These are phyloP conservation scores for Apiospora arundinis DNA, from an alignment of 2,329 filamentous ascomycete species.

Conservation along the genomic window DNA sequence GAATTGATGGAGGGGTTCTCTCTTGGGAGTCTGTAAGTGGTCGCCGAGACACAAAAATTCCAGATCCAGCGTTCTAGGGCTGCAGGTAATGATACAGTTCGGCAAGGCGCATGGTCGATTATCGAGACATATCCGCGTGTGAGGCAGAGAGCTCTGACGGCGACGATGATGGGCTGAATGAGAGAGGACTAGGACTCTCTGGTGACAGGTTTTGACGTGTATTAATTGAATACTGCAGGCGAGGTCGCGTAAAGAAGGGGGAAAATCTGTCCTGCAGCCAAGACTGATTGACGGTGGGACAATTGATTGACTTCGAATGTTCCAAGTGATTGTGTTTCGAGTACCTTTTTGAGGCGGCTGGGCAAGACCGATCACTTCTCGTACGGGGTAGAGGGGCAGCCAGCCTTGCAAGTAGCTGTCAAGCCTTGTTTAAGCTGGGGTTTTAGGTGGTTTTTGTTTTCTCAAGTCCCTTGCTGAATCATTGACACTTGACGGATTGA, in stretches of 20 bases:
- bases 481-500: neutral
- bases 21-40: neutral
- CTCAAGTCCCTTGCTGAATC: neutral
- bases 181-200: neutral
- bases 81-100: conserved; percentile 22
- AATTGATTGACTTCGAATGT: conserved; percentile 16
- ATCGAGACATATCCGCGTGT: conserved; percentile 1
- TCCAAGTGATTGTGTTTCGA: conserved; percentile 14
- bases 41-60: conserved; percentile 13
- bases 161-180: neutral
- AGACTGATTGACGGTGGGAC: conserved; percentile 14
- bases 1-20: conserved; percentile 1
- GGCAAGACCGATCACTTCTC: neutral
- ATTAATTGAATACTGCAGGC: conserved; percentile 1
- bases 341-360: conserved; percentile 15
- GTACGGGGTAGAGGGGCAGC: conserved; percentile 2
- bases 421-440: neutral
- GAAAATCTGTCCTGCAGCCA: conserved; percentile 13
- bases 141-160: conserved; percentile 8
- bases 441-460: neutral
- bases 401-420: neutral
- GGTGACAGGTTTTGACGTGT: neutral
- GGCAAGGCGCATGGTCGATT: conserved; percentile 21
- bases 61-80: conserved; percentile 19
- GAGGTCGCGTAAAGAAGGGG: conserved; percentile 8